Evolutionary conservation across 192 early-diverging fungal genomes (phyloP).

Genomic region (Dissophora ornata): DNA sequence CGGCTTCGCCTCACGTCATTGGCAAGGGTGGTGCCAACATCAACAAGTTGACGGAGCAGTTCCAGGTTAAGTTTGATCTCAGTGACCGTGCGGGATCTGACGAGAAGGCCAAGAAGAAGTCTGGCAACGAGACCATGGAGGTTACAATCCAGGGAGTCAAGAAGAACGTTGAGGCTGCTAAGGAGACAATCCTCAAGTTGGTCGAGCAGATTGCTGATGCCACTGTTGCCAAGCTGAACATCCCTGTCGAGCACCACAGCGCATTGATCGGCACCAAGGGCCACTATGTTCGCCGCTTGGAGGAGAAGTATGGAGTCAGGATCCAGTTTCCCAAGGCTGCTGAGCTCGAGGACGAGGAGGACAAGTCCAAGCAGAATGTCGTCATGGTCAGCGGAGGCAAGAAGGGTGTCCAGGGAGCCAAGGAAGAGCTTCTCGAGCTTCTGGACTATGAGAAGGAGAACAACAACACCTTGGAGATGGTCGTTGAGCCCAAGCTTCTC

Average conservation of each 20-base stretch:
- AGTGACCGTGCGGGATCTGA: slow-evolving; percentile 56
- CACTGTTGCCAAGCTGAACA: slow-evolving; percentile 63
- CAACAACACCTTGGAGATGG: slow-evolving; percentile 72
- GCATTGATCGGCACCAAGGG: slow-evolving; percentile 78
- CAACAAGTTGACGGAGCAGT: slow-evolving; percentile 79
- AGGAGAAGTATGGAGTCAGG: slow-evolving; percentile 80
- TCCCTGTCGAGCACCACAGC: slow-evolving; percentile 73
- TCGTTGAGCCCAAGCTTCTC: slow-evolving; percentile 70
- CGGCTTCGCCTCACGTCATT: slow-evolving; percentile 79
- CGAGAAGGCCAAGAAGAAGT: slow-evolving; percentile 56
- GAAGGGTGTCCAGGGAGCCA: slow-evolving; percentile 81
- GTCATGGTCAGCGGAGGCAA: slow-evolving; percentile 88
- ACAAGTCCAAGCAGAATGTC: slow-evolving; percentile 64
- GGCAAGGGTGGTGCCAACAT: slow-evolving; percentile 91
- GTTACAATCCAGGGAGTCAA: slow-evolving; percentile 85
- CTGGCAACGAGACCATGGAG: slow-evolving; percentile 58
- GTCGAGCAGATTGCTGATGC: slow-evolving; percentile 78
- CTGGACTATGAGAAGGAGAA: slow-evolving; percentile 87
- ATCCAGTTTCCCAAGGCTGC: slow-evolving; percentile 74
- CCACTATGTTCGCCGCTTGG: slow-evolving; percentile 75
- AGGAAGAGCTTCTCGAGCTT: slow-evolving; percentile 84
- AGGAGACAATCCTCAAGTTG: slow-evolving; percentile 73
- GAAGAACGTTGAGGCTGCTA: slow-evolving; percentile 77
- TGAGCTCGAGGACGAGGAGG: slow-evolving; percentile 66
- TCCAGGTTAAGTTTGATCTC: slow-evolving; percentile 79